These are phyloP conservation scores for Penicillium brasilianum DNA, from an alignment of 2,329 filamentous ascomycete genomes.

Conservation along the genomic window DNA sequence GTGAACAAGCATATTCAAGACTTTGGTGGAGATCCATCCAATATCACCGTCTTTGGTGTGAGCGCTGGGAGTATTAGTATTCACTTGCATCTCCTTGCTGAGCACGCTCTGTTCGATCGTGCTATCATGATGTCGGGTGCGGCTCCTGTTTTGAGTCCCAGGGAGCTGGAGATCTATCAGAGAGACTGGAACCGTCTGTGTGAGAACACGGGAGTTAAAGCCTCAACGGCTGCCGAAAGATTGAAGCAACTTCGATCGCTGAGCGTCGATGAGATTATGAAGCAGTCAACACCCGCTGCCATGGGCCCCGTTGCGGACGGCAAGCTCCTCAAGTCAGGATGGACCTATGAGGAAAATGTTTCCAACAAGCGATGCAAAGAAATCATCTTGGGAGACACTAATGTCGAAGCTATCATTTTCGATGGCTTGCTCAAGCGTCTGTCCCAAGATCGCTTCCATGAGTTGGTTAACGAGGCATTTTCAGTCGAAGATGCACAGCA, in stretches of 20 bases:
- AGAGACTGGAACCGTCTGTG: conserved; percentile 10
- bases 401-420: conserved; percentile 16
- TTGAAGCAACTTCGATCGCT: conserved; percentile 6
- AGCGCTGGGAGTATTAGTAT: conserved; percentile 16
- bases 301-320: conserved; percentile 18
- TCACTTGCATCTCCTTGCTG: conserved; percentile 13
- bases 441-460: conserved; percentile 6
- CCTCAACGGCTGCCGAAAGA: not conserved
- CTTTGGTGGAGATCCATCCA: conserved; percentile 10
- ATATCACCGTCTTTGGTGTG: conserved; percentile 16
- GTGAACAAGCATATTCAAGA: conserved; percentile 14
- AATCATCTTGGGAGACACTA: conserved; percentile 15
- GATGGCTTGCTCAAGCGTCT: conserved; percentile 11
- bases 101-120: conserved; percentile 11
- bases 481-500: not conserved
- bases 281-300: conserved; percentile 5
- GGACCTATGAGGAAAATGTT: conserved; percentile 10
- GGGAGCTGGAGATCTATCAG: conserved; percentile 3
- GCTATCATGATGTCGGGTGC: conserved; percentile 20
- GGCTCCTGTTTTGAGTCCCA: conserved; percentile 7
- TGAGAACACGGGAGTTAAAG: conserved; percentile 3
- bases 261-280: conserved; percentile 6
- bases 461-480: conserved; percentile 1
- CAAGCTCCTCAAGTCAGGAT: not conserved
- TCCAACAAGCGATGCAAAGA: conserved; percentile 14